Base-by-base conservation (phyloP, 106 monocot species). In the Phalaenopsis equestris region DNA sequence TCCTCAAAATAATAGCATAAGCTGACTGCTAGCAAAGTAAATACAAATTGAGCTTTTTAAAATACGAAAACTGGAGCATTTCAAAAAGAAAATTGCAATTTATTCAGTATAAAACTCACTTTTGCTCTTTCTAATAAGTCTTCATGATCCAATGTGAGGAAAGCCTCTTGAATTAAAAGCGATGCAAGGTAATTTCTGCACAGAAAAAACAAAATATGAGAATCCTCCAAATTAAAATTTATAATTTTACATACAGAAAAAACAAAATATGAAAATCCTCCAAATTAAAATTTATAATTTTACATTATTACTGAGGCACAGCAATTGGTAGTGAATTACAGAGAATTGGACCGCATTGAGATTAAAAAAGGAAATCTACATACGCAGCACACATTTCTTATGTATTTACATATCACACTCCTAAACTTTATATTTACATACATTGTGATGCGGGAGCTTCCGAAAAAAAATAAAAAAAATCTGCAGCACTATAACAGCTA, bases 91-190 rank as follows among this genome's bases (percentile, higher is more conserved):
- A 52, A 73, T 38, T 30, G 47, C 57, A 58, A 78, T 5, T 55
- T 9, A 78, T 4, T 56, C 16, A 78, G 21, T 36, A 58, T 56
- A 80, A 9, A 38, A 87, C 91, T 79, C 68, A 93, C 99, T 87
- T 99, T 99, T 77, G 93, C 85, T 55, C 95, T 87, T 58, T 93
- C 90, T 52, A 88, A 83, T 75, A 95, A 79, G 87, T 99, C 99
- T 86, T 99, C 99, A 84, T 99, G 99, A 87, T 99, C 95, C 93
- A 91, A 95, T 42, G 95, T 95, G 67, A 99, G 88, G 72, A 99
- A 99, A 79, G 95, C 84, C 84, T 99, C 99, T 77, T 99, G 99
- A 86, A 99, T 99, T 81, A 99, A 80, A 67, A 99, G 89, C 12
- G 99, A 99, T 37, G 95, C 89, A 79, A 99, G 93, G 82, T 99